Percentiles rank a stretch among this genome's conserved stretches.
phyloP scores from a whole-genome alignment of 129 eudicot genomes.

The Chrysanthemum makinoi region DNA sequence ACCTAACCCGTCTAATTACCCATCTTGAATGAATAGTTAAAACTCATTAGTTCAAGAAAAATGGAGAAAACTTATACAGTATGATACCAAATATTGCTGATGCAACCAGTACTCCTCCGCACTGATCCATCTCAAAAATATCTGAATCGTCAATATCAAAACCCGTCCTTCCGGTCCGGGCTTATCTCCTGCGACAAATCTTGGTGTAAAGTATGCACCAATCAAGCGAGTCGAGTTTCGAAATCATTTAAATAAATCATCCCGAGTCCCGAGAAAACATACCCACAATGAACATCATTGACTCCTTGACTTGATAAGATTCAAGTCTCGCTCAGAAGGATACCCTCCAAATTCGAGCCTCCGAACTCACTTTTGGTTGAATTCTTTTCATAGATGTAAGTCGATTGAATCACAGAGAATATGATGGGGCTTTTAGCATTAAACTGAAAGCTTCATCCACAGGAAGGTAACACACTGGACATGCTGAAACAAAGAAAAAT shows the following conservation, averaged over 20 bases:
- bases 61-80: slow-evolving; percentile 9
- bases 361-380: slow-evolving; percentile 78
- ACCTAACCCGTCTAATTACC: not conserved
- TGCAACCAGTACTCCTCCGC: slow-evolving; percentile 85
- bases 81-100: slow-evolving; percentile 92
- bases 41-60: not conserved
- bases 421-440: slow-evolving; percentile 82
- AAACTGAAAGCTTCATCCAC: slow-evolving; percentile 69
- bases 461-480: slow-evolving; percentile 95
- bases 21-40: not conserved
- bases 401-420: slow-evolving; percentile 55
- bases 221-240: not conserved
- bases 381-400: slow-evolving; percentile 64
- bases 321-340: slow-evolving; percentile 75
- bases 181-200: slow-evolving; percentile 74
- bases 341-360: slow-evolving; percentile 94
- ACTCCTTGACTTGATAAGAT: slow-evolving; percentile 78
- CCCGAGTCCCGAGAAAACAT: slow-evolving; percentile 24
- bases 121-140: slow-evolving; percentile 78
- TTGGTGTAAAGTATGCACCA: slow-evolving; percentile 26
- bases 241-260: not conserved
- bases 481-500: slow-evolving; percentile 56
- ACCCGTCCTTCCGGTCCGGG: slow-evolving; percentile 76
- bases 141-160: slow-evolving; percentile 80
- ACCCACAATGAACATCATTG: slow-evolving; percentile 96